Evolutionary conservation across 179 eudicot genomes (phyloP).

Genomic region (Silene vulgaris): DNA sequence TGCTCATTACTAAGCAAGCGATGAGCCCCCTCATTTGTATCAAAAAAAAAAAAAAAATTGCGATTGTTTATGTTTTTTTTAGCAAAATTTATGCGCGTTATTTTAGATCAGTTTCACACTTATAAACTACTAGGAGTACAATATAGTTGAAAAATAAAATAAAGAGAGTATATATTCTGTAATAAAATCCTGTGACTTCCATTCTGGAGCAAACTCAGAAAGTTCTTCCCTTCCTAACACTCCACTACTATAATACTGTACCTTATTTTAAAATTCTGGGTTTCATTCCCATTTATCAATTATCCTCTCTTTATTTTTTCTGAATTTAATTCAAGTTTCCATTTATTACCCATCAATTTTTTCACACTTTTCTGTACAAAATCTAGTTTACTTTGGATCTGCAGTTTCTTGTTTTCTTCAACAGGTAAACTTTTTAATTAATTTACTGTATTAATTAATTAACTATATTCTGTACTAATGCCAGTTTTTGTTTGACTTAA

Average conservation of each 20-base stretch:
- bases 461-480: slow-evolving; percentile 3
- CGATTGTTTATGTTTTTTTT: no score
- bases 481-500: not conserved
- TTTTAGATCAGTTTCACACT: no score
- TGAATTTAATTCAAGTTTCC: slow-evolving; percentile 17
- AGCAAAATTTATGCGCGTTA: no score
- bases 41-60: no score
- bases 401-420: slow-evolving; percentile 22
- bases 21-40: no score
- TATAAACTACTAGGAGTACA: no score
- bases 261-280: slow-evolving; percentile 18
- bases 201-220: not conserved
- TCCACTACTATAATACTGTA: not conserved
- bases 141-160: no score
- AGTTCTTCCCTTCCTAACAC: slow-evolving; percentile 9
- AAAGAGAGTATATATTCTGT: no score
- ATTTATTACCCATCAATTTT: not conserved
- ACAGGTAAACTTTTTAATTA: slow-evolving; percentile 13
- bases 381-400: slow-evolving; percentile 31
- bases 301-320: not conserved
- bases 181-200: slow-evolving; percentile 9
- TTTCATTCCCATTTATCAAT: slow-evolving; percentile 16
- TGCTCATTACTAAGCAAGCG: no score
- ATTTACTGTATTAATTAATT: not conserved
- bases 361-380: slow-evolving; percentile 3